Percentiles rank a stretch among this genome's conserved stretches.
These are phyloP conservation scores for Ophiostoma perfectum DNA, from an alignment of 2,329 filamentous ascomycete species.

Conservation along the genomic window DNA sequence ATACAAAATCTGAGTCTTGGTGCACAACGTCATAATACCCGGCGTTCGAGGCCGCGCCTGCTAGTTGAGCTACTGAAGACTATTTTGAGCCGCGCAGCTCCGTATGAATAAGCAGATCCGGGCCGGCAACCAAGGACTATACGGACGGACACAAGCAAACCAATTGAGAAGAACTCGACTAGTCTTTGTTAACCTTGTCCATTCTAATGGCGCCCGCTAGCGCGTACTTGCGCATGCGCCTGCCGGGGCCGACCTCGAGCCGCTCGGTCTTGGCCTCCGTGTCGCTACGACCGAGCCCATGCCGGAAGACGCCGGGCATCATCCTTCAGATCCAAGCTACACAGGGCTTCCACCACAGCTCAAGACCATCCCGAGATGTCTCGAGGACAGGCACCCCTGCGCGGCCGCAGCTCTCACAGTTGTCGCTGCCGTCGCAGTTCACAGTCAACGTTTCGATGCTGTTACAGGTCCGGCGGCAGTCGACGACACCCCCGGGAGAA, in stretches of 20 bases:
- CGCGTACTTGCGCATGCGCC: not conserved
- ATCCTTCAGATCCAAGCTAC: not conserved
- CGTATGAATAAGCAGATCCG: not conserved
- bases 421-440: not conserved
- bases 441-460: not conserved
- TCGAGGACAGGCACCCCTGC: not conserved
- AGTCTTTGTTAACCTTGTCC: not conserved
- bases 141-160: not conserved
- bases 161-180: not conserved
- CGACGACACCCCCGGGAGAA: slow-evolving; percentile 14
- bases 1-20: too few species aligned
- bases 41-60: not conserved
- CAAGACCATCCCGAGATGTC: not conserved
- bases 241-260: not conserved
- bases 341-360: slow-evolving; percentile 3
- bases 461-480: slow-evolving; percentile 1
- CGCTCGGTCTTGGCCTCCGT: not conserved
- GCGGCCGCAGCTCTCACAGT: not conserved
- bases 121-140: not conserved
- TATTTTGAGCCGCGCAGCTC: not conserved
- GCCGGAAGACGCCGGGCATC: not conserved
- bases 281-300: not conserved
- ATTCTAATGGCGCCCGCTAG: not conserved
- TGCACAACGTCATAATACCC: not conserved
- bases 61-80: too few species aligned